Conservation (phyloP, 768 basidiomycete species). For the Lactarius trivialis region DNA sequence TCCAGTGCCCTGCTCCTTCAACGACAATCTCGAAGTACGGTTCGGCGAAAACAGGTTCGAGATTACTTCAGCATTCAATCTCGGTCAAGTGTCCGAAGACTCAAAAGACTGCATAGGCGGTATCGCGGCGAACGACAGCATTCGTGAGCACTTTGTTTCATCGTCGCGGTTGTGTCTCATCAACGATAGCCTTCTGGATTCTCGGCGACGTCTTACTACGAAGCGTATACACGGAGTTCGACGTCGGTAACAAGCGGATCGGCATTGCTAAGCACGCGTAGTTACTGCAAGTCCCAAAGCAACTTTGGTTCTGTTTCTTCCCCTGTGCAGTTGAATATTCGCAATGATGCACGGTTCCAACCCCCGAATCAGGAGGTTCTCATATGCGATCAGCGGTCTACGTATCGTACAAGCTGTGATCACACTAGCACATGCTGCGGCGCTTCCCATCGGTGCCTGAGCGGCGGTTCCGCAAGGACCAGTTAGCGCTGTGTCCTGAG, state of each 20-base stretch:
- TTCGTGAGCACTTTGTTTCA: not conserved
- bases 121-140: not conserved
- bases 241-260: conserved; percentile 14
- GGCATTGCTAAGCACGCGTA: conserved; percentile 13
- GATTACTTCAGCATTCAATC: conserved; percentile 32
- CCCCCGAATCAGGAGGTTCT: no score
- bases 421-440: no score
- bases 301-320: no score
- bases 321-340: no score
- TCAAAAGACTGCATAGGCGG: conserved; percentile 21
- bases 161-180: not conserved
- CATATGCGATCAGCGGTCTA: no score
- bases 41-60: conserved; percentile 31
- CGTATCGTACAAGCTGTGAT: no score
- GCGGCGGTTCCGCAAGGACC: no score
- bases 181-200: not conserved
- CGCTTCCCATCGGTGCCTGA: no score
- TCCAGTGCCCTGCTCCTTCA: conserved; percentile 24
- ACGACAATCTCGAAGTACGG: conserved; percentile 26
- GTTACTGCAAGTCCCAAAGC: no score
- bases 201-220: conserved; percentile 6
- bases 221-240: conserved; percentile 7
- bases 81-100: conserved; percentile 24
- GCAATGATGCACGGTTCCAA: no score
- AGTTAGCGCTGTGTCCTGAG: no score